Base-by-base conservation (phyloP, 179 eudicot species). In the Beta corolliflora region DNA sequence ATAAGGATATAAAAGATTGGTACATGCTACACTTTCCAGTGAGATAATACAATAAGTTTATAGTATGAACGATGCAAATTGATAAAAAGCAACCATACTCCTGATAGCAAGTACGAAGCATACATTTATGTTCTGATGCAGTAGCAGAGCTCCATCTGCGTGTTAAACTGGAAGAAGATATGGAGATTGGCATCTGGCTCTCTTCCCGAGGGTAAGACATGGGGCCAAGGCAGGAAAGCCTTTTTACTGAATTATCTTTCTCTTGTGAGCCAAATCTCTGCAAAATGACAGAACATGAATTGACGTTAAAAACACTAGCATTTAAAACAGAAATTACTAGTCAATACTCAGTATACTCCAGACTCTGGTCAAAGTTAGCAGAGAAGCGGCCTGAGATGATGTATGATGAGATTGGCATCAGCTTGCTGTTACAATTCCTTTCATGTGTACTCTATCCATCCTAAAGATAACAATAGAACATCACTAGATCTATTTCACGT, bases 211-310 rank as follows among this genome's bases (percentile, higher is more conserved):
- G 50, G 83, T 89, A 81, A 75, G 88, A 80, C 50, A 79, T 72
- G 12, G 93, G 92, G 69, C 97, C 88, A 67, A 88, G 83, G 83
- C 89, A 83, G 71, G 92, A 83, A 79, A 83, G 67, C 86, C 89
- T 91, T 86, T 94, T 54, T 54, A 77, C 81, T 56, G 93, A 86
- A 81, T 80, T 91, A 78, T 95, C 98, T 84, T 89, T 91, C 81
- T 95, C 99, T 87, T 96, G 97, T 74, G 96, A 89, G 79, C 89
- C 85, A 80, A 91, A 81, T 84, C 89, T 91, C 98, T 95, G 85
- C 81, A 90, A 75, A 82, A 36, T 50, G 77, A n/a, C 9, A 25
- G 72, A 58, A 76, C 64, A 79, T 76, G 66, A 10, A 21, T 7
- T 53, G 46, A 3, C 59, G 2, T 1, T 2, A 0, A 2, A 1